phyloP scores from a whole-genome alignment of 345 rosid genomes.

The Salix udensis region DNA sequence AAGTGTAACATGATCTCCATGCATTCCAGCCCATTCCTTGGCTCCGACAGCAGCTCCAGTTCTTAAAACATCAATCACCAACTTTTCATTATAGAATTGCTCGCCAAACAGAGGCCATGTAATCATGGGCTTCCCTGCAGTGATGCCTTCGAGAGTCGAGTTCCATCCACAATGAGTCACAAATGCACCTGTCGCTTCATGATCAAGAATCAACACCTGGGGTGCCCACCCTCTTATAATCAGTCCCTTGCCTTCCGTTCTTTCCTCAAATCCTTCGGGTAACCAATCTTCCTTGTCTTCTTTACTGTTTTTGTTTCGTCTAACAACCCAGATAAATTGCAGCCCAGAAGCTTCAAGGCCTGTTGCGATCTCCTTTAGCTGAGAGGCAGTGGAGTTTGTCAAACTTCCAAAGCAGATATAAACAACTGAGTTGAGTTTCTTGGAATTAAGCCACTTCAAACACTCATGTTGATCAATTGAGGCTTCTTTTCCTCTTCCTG shows the following conservation, averaged over 20 bases:
- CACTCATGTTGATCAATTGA: constrained; percentile 12
- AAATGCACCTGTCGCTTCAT: constrained; percentile 34
- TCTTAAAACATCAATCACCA: constrained; percentile 26
- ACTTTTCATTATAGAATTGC: constrained; percentile 40
- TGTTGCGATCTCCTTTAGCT: constrained; percentile 17
- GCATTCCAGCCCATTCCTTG: constrained; percentile 2
- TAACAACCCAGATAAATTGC: constrained; percentile 20
- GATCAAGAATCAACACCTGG: constrained; percentile 34
- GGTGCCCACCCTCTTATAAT: constrained; percentile 37
- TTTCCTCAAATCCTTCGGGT: constrained; percentile 26
- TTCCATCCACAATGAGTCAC: constrained; percentile 48
- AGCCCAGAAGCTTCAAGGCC: constrained; percentile 15
- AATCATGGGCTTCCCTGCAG: constrained; percentile 38
- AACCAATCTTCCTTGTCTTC: constrained; percentile 19
- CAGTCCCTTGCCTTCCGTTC: constrained; percentile 20
- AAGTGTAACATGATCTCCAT: constrained; percentile 14
- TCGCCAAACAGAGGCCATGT: constrained; percentile 38
- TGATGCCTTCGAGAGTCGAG: constrained; percentile 29
- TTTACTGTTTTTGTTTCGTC: not conserved
- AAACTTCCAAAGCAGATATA: constrained; percentile 21
- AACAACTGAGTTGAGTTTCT: constrained; percentile 17
- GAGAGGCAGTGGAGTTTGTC: not conserved
- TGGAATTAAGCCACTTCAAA: constrained; percentile 17
- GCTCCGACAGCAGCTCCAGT: constrained; percentile 26
- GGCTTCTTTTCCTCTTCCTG: constrained; percentile 29